Base-by-base conservation (phyloP, 2,329 filamentous ascomycete genomes). In the Fusarium buxicola region DNA sequence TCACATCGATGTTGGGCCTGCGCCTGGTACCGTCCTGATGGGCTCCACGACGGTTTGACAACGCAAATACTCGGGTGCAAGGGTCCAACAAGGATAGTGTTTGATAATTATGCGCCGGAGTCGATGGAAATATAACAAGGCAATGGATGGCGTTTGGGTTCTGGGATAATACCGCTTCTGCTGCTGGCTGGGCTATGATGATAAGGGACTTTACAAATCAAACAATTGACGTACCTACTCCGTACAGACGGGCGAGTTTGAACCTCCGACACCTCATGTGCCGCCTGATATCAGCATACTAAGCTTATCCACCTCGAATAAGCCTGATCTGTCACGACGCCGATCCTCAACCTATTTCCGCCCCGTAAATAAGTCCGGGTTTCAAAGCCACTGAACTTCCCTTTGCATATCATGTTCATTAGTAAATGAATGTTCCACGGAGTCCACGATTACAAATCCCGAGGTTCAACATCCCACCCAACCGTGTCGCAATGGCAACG, bases 1-100 rank as follows among this genome's bases (percentile, higher is more conserved):
- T 36, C 72, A 70, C 60, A 58, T 68, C 43, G 69, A 74, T 30
- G 60, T 72, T 36, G 70, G 71, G 7, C 65, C 72, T 30, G 48
- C 73, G 30, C 59, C 68, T 12, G 64, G 62, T 9, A 66, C 69
- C 8, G 58, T 57, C 15, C 31, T 74, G 58, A 66, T 64, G 63
- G 67, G 60, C 24, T 58, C 68, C 16, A 43, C 69, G 7, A 63
- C 45, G 24, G 59, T 73, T 27, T 67, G 36, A 62, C 21, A 6
- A n/a, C n/a, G 21, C 21, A 4, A 21, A 21, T 21, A 3, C 18
- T 21, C 24, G 25, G 28, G 10, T 13, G 21, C 21, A 6, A 21
- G 21, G 21, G 21, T 21, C 10, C 9, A 16, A 32, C 13, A 27
- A 9, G 18, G 5, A 11, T 24, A 3, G 10, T 27, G 21, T 5